Base-by-base conservation (phyloP, 164 flowering plant genomes). In the Piper betle region DNA sequence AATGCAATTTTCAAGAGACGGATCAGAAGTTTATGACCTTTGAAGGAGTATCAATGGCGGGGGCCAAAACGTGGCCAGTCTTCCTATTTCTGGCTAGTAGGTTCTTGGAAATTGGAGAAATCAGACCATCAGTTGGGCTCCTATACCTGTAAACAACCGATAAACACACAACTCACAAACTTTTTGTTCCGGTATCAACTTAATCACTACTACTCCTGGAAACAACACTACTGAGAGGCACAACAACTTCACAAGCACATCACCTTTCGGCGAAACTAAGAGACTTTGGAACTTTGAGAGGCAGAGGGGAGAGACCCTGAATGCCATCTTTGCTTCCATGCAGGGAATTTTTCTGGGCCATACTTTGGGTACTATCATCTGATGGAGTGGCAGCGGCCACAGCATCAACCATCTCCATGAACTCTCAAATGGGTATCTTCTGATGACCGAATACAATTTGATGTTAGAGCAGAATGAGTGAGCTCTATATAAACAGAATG, bases 71-170 rank as follows among this genome's bases (percentile, higher is more conserved):
- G 4, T 64, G 46, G 6, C 66, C 70, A 3, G 71, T 65, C 63
- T 76, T 84, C 69, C 79, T 74, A 62, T 63, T 70, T 76, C 86
- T 75, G 13, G 89, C 91, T 38, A 84, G 81, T 60, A 88, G 74
- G 20, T 86, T 83, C 74, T 72, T 89, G 0, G 91, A 78, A 33
- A 86, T 69, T 11, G 94, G 96, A 4, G 94, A 89, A 74, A 89
- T 69, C 79, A 88, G 75, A 8, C 68, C 71, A 80, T 88, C 93
- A 52, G 96, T 88, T 52, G 93, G 93, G 67, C 93, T 89, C 58
- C 64, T 81, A 57, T 85, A 87, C 81, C 90, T 86, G 67, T 39
- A 50, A 65, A 8, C 1, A 19, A 55, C 17, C n/a, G 37, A n/a
- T 5, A 3, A 33, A 55, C 18, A 10, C 12, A 13, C 18, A 55